These are phyloP conservation scores for Lasiosphaeria hispida DNA, from an alignment of 495 filamentous ascomycete species.

Conservation along the genomic window DNA sequence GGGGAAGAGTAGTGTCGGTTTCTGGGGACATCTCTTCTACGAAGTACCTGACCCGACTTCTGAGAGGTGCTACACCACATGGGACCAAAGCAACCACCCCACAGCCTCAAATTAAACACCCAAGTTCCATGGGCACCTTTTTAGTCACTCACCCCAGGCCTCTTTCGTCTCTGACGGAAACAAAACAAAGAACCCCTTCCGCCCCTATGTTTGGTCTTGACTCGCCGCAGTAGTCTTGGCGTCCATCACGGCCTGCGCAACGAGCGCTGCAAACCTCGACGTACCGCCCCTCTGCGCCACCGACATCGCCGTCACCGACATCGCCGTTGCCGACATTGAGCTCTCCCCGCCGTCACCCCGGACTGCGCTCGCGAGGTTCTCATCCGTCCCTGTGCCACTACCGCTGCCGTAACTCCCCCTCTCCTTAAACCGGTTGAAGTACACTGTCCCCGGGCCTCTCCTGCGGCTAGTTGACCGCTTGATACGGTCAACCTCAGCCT, in stretches of 20 bases:
- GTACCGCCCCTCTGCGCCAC: background rate
- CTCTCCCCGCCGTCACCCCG: background rate
- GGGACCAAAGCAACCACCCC: no score
- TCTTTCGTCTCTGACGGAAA: no score
- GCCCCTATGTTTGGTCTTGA: no score
- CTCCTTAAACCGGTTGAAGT: conserved; percentile 14
- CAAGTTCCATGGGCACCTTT: no score
- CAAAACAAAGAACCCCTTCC: no score
- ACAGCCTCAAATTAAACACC: no score
- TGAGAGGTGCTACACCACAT: no score
- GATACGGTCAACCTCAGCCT: conserved; percentile 76
- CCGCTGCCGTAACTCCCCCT: background rate
- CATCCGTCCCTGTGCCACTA: conserved; percentile 4
- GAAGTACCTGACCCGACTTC: no score
- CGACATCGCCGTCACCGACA: background rate
- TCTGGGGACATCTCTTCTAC: no score
- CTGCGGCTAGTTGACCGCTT: conserved; percentile 25
- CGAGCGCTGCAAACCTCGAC: conserved; percentile 20
- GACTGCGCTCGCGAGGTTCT: background rate
- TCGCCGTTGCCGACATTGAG: background rate
- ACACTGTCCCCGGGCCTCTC: conserved; percentile 5
- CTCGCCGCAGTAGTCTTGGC: background rate
- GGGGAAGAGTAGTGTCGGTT: no score
- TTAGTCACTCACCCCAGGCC: no score
- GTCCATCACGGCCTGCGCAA: conserved; percentile 16